Conservation (phyloP, 257 asterid genomes). For the Linaria vulgaris region DNA sequence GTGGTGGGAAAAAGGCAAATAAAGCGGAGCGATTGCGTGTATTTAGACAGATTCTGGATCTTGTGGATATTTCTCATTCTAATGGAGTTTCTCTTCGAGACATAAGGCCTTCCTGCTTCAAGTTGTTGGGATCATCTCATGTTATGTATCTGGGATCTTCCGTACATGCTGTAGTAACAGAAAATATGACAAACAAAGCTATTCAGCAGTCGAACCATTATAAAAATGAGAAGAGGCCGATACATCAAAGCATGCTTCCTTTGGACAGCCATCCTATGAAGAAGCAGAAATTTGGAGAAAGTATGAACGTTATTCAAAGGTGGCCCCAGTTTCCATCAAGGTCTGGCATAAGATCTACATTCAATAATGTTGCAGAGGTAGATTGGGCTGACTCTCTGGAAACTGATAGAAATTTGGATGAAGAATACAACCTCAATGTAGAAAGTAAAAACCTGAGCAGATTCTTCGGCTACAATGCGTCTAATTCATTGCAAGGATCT, state of each 20-base stretch:
- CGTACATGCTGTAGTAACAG: constrained; percentile 28
- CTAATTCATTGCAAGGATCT: constrained; percentile 39
- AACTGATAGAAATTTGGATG: constrained; percentile 33
- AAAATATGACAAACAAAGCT: constrained; percentile 39
- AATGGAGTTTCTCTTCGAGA: constrained; percentile 66
- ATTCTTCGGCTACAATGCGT: constrained; percentile 30
- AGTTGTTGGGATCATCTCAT: constrained; percentile 52
- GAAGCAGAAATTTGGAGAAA: constrained; percentile 58
- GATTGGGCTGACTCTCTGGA: constrained; percentile 29
- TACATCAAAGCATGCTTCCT: constrained; percentile 36
- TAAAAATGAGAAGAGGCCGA: constrained; percentile 48
- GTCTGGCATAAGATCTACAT: constrained; percentile 41
- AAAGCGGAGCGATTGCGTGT: constrained; percentile 61
- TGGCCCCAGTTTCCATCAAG: constrained; percentile 64
- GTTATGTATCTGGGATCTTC: constrained; percentile 63
- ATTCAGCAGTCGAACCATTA: constrained; percentile 31
- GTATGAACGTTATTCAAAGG: constrained; percentile 39
- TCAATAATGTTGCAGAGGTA: constrained; percentile 26
- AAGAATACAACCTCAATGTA: constrained; percentile 33
- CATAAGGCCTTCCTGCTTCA: constrained; percentile 80
- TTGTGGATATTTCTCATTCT: constrained; percentile 74
- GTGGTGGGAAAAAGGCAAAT: constrained; percentile 47
- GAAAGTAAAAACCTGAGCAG: constrained; percentile 35
- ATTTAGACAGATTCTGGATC: constrained; percentile 72
- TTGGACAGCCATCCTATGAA: constrained; percentile 43